phyloP scores from a whole-genome alignment of 148 eudicot genomes.

The Cornus kousa region DNA sequence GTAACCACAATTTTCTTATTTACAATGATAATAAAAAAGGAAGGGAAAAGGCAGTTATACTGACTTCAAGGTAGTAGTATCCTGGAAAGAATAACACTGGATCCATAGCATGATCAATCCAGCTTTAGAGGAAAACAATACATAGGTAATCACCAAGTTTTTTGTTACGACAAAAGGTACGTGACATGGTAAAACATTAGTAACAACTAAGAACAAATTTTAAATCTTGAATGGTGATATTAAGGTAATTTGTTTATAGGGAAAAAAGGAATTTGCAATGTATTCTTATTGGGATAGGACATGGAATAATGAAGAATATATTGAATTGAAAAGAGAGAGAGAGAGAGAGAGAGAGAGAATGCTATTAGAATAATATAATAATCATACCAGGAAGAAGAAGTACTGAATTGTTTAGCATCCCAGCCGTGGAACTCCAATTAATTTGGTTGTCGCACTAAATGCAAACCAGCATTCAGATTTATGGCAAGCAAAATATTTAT shows the following conservation, averaged over 20 bases:
- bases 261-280: background rate
- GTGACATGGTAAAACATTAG: background rate
- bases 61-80: no score
- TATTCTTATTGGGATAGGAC: background rate
- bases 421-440: slow-evolving; percentile 69
- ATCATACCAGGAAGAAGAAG: slow-evolving; percentile 95
- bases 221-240: background rate
- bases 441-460: slow-evolving; percentile 81
- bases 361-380: background rate
- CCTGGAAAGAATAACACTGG: no score
- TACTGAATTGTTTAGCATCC: slow-evolving; percentile 95
- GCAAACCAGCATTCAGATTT: slow-evolving; percentile 66
- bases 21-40: no score
- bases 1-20: no score
- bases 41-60: no score
- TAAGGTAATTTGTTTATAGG: background rate
- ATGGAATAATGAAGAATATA: background rate
- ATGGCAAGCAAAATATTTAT: background rate
- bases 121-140: background rate
- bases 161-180: no score
- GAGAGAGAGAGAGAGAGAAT: background rate
- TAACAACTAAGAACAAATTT: background rate
- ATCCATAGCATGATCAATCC: background rate
- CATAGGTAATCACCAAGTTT: background rate
- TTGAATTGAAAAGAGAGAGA: background rate